Evolutionary conservation across 371 early-diverging fungal genomes (phyloP), one percentile per base, ranked within the genome.

Genomic region (Syncephalastrum contaminatum): DNA sequence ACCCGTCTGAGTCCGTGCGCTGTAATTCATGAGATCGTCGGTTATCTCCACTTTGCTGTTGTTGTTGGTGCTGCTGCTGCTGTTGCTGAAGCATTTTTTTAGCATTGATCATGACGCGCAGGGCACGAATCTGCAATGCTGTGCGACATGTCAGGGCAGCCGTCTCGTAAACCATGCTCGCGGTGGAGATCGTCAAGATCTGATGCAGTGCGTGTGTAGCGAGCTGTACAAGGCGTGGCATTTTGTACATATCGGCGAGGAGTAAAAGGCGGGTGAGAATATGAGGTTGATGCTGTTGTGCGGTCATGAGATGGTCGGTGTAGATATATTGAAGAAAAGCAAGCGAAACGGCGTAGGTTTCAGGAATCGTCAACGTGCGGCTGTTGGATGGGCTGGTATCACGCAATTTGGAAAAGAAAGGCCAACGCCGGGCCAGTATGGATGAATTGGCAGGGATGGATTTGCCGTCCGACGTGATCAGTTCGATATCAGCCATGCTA

Each of bases 291-390:
- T 85, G 76, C 56, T 77, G 80, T 57, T 85, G 79, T 40, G 86
- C 69, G 14, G 87, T 83, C 60, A 88, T 82, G n/a, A 91, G 66
- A 59, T 85, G 81, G 58, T 85, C 88, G 0, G 91, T 89, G 59
- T 91, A 89, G 46, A 90, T 62, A 39, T 77, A 91, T 49, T 88
- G 88, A 13, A 89, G 64, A 55, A 90, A 88, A 7, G 87, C 83
- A 50, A 79, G 58, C 16, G 86, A 80, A 8, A 84, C 84, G n/a
- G 80, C 63, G 50, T 86, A 85, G 30, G 80, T 72, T 36, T 84
- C 89, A 0, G 88, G 86, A 30, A 87, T 77, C 0, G 70, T 59
- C 18, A 84, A 54, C 4, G 76, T 67, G 27, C 72, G 71, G 59
- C 73, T 64, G 43, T 43, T 30, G 41, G 53, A 13, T 24, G 30